Percentiles rank a stretch among this genome's conserved stretches.
Evolutionary conservation across 805 yeast species (phyloP).

Genomic region (Candida saitoana): DNA sequence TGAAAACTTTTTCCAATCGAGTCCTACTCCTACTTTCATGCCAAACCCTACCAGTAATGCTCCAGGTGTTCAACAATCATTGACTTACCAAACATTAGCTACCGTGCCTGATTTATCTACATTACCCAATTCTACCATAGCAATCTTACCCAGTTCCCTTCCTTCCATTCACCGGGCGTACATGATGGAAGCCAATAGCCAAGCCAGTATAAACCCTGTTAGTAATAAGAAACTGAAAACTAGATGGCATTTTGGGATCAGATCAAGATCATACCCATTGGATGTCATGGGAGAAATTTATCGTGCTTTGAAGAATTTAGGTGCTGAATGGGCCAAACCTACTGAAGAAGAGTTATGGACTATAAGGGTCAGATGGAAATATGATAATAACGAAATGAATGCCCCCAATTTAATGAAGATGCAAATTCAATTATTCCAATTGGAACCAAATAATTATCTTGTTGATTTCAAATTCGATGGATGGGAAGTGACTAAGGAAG

Average conservation of each 20-base stretch:
- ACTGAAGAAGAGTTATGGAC: constrained; percentile 96
- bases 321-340: constrained; percentile 97
- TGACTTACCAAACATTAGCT: constrained; percentile 45
- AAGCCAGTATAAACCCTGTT: constrained; percentile 42
- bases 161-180: constrained; percentile 93
- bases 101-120: constrained; percentile 45
- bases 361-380: constrained; percentile 90
- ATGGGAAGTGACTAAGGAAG: constrained; percentile 55
- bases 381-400: constrained; percentile 38
- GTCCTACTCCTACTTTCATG: constrained; percentile 51
- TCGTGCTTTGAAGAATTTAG: constrained; percentile 85
- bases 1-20: constrained; percentile 55
- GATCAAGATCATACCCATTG: constrained; percentile 92
- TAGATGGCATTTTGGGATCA: constrained; percentile 97
- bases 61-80: constrained; percentile 42
- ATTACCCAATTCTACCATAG: constrained; percentile 75
- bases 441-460: constrained; percentile 91
- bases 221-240: constrained; percentile 83
- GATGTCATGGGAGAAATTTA: constrained; percentile 99
- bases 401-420: constrained; percentile 84
- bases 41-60: constrained; percentile 27
- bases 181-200: constrained; percentile 56
- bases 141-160: constrained; percentile 87
- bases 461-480: constrained; percentile 98
- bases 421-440: constrained; percentile 93